Evolutionary conservation across 1,284 basidiomycete genomes (phyloP).

Genomic region (Moesziomyces sp.): DNA sequence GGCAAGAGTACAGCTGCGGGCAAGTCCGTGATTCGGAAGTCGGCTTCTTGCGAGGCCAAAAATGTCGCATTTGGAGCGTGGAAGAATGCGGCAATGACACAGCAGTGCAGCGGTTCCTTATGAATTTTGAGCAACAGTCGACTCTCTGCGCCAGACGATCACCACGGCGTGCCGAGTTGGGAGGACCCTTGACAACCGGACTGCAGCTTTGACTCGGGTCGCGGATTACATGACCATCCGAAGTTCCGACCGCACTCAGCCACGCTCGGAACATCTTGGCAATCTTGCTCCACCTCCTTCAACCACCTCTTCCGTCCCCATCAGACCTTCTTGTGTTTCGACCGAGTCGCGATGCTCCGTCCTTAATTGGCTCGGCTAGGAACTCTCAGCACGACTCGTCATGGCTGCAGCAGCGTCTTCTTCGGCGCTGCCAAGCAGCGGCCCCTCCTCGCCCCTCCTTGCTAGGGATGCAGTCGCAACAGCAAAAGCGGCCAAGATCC

Average conservation of each 20-base stretch:
- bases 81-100: not conserved
- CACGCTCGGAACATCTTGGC: no score
- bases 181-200: conserved; percentile 18
- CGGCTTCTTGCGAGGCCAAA: not conserved
- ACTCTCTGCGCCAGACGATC: conserved; percentile 25
- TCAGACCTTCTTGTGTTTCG: not conserved
- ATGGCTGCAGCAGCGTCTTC: not conserved
- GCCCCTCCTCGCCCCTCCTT: not conserved
- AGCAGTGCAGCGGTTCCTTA: not conserved
- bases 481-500: conserved; percentile 12
- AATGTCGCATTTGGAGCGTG: not conserved
- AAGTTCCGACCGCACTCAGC: no score
- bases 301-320: not conserved
- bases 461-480: not conserved
- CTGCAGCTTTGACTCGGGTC: not conserved
- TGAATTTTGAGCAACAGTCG: not conserved
- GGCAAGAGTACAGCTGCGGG: no score
- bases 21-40: not conserved
- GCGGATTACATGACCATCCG: not conserved
- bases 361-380: not conserved
- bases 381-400: not conserved
- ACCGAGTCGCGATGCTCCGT: not conserved
- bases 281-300: no score
- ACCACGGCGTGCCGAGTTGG: not conserved
- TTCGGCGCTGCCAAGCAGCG: conserved; percentile 1